Percentiles rank a stretch among this genome's conserved stretches.
phyloP scores from a whole-genome alignment of 2,329 filamentous ascomycete species.

The Neonectria ditissima region DNA sequence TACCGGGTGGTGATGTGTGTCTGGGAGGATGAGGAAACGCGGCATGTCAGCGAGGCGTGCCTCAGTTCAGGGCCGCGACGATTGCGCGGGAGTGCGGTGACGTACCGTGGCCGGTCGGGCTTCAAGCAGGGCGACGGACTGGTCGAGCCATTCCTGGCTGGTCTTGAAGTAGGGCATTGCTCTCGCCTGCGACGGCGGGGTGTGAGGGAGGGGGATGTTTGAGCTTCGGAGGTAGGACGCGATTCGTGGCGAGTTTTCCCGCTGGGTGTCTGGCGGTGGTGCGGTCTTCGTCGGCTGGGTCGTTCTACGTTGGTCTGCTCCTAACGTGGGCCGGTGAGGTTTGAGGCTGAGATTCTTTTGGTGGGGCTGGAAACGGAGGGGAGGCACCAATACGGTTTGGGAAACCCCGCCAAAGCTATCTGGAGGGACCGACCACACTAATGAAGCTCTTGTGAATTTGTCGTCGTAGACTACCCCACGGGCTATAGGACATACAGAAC shows the following conservation, averaged over 20 bases:
- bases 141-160: slow-evolving; percentile 90
- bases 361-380: slow-evolving; percentile 26
- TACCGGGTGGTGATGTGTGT: slow-evolving; percentile 95
- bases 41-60: background rate
- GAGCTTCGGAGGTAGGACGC: too few species aligned
- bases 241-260: background rate
- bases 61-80: background rate
- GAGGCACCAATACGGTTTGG: background rate
- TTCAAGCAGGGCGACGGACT: slow-evolving; percentile 86
- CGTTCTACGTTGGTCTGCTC: background rate
- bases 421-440: too few species aligned
- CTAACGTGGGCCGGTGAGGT: slow-evolving; percentile 8
- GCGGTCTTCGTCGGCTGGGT: slow-evolving; percentile 8
- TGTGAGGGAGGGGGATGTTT: background rate
- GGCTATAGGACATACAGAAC: too few species aligned
- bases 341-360: slow-evolving; percentile 24
- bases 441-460: too few species aligned
- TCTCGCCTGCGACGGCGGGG: background rate
- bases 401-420: background rate
- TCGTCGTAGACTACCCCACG: too few species aligned
- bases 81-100: slow-evolving; percentile 35
- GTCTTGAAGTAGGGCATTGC: slow-evolving; percentile 85
- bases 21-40: slow-evolving; percentile 57
- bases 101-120: slow-evolving; percentile 86
- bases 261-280: background rate